Evolutionary conservation across 257 asterid genomes (phyloP).

Genomic region (Catharanthus roseus): DNA sequence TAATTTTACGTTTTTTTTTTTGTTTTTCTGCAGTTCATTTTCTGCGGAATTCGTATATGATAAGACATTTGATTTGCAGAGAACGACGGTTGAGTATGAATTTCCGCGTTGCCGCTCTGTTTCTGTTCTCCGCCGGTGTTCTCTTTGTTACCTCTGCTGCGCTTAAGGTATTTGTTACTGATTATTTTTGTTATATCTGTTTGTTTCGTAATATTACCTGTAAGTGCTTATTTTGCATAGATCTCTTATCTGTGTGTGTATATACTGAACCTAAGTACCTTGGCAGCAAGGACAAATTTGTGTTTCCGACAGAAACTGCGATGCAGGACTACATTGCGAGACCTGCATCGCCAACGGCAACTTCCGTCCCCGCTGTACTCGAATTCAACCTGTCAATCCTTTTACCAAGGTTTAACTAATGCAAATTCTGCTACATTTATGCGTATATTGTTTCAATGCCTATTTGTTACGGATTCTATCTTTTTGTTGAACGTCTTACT

Average conservation of each 20-base stretch:
- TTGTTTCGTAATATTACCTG: neutral
- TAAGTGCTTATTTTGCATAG: neutral
- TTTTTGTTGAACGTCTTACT: neutral
- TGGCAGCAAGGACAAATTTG: constrained; percentile 64
- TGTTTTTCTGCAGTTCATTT: neutral
- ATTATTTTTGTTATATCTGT: neutral
- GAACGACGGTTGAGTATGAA: constrained; percentile 30
- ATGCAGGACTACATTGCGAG: constrained; percentile 77
- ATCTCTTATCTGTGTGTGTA: neutral
- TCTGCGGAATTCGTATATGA: neutral
- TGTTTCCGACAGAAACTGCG: constrained; percentile 43
- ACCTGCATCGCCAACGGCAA: constrained; percentile 67
- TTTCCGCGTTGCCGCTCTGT: constrained; percentile 23
- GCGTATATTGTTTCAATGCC: neutral
- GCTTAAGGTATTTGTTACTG: constrained; percentile 37
- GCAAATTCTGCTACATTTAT: neutral
- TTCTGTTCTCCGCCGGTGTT: constrained; percentile 39
- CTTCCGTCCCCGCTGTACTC: constrained; percentile 77
- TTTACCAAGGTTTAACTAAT: constrained; percentile 49
- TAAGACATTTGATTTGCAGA: constrained; percentile 6
- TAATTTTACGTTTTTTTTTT: neutral
- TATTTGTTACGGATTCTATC: constrained; percentile 4
- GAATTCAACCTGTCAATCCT: constrained; percentile 64
- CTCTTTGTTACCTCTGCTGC: constrained; percentile 42
- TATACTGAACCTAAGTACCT: neutral